Conservation (phyloP, 805 yeast species). For the Starmerella apicola region DNA sequence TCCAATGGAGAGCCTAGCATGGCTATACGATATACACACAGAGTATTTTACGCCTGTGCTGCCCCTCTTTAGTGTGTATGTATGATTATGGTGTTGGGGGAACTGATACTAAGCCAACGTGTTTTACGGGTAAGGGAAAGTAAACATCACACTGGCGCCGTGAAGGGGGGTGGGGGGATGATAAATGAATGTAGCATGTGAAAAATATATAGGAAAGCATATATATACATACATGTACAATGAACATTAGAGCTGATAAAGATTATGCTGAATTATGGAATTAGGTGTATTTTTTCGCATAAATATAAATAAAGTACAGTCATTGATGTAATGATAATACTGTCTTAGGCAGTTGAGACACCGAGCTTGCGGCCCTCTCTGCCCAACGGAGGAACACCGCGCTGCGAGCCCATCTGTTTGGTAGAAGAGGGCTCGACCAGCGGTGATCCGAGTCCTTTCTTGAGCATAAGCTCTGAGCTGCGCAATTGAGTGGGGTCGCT, state of each 20-base stretch:
- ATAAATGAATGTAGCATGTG: too few relatives aligned
- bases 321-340: neutral
- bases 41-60: too few relatives aligned
- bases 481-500: conserved; percentile 55
- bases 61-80: too few relatives aligned
- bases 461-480: conserved; percentile 70
- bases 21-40: neutral
- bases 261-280: neutral
- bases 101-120: too few relatives aligned
- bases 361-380: conserved; percentile 48
- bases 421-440: conserved; percentile 46
- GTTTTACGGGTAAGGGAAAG: neutral
- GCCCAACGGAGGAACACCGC: conserved; percentile 64
- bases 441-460: conserved; percentile 87
- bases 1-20: neutral
- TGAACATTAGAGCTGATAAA: too few relatives aligned
- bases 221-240: too few relatives aligned
- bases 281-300: neutral
- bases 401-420: conserved; percentile 37
- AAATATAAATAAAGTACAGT: neutral
- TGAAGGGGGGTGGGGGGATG: neutral
- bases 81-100: too few relatives aligned
- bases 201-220: too few relatives aligned
- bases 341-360: neutral
- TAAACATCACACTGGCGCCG: neutral